Conservation (phyloP, 1,284 basidiomycete species). For the Fistulina hepatica region DNA sequence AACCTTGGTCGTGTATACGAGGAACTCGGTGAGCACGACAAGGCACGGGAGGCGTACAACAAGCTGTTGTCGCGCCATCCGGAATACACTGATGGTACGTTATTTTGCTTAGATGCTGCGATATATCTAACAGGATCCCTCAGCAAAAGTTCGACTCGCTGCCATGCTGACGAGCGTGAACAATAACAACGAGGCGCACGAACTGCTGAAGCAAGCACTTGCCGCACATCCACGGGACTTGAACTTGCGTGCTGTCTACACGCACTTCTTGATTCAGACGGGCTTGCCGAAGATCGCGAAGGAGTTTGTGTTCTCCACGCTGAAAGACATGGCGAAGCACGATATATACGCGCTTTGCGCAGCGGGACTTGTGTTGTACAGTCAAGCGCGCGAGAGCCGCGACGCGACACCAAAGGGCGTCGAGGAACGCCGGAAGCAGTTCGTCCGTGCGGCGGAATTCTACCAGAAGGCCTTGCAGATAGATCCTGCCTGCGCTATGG, state of each 20-base stretch:
- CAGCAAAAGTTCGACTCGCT: conserved; percentile 86
- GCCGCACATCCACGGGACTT: conserved; percentile 59
- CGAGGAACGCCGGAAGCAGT: conserved; percentile 68
- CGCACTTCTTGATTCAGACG: conserved; percentile 76
- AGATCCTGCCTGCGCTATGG: conserved; percentile 78
- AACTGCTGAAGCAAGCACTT: conserved; percentile 78
- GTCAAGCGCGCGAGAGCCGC: conserved; percentile 71
- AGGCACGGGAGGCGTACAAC: conserved; percentile 77
- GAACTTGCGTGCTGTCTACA: conserved; percentile 80
- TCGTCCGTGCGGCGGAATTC: conserved; percentile 75
- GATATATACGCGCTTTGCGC: conserved; percentile 90
- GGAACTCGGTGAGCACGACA: conserved; percentile 57
- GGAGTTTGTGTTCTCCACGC: conserved; percentile 76
- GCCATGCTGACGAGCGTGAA: conserved; percentile 62
- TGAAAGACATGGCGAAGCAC: conserved; percentile 74
- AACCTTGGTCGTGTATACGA: conserved; percentile 87
- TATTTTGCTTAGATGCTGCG: conserved; percentile 3
- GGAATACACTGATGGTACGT: conserved; percentile 86
- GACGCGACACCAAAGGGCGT: conserved; percentile 44
- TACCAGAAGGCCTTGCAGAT: conserved; percentile 81
- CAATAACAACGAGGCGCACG: conserved; percentile 71
- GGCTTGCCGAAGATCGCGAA: conserved; percentile 64
- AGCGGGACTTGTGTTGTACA: conserved; percentile 75
- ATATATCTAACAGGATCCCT: conserved; percentile 5
- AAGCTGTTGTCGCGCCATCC: conserved; percentile 79